phyloP scores from a whole-genome alignment of 805 yeast species.

The Wickerhamiella vanderwaltii region DNA sequence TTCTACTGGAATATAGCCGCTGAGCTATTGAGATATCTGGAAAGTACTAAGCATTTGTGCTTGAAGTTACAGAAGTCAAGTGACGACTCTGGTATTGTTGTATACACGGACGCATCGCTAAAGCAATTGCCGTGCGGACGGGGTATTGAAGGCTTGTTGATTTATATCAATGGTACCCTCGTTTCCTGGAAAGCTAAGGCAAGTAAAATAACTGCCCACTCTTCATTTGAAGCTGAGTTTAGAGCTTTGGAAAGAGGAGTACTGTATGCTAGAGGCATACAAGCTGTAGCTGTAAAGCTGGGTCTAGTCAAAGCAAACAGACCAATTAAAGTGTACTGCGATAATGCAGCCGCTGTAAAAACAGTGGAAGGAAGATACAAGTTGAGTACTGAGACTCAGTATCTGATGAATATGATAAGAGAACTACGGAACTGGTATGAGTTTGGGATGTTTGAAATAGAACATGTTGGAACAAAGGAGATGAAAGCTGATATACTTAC shows the following conservation, averaged over 20 bases:
- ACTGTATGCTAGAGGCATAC: not conserved
- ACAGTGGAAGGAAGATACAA: not conserved
- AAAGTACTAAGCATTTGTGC: not conserved
- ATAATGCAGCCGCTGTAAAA: not conserved
- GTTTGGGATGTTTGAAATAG: not conserved
- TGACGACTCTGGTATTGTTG: not conserved
- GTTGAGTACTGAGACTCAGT: not conserved
- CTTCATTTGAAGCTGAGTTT: constrained; percentile 3
- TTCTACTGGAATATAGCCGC: not conserved
- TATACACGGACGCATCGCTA: constrained; percentile 3
- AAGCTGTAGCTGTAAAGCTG: not conserved
- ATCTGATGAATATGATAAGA: not conserved
- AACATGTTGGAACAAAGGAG: not conserved
- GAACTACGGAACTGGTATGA: not conserved
- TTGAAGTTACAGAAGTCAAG: not conserved
- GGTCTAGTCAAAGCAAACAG: not conserved
- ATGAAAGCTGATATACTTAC: not conserved
- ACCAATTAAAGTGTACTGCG: not conserved
- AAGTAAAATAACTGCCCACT: not conserved
- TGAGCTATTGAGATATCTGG: not conserved
- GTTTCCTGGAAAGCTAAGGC: not conserved
- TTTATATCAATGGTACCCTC: not conserved
- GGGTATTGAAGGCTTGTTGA: not conserved
- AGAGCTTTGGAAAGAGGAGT: not conserved
- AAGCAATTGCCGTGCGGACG: not conserved